Base-by-base conservation (phyloP, 352 stramenopile species). In the Halophytophthora batemanensis region DNA sequence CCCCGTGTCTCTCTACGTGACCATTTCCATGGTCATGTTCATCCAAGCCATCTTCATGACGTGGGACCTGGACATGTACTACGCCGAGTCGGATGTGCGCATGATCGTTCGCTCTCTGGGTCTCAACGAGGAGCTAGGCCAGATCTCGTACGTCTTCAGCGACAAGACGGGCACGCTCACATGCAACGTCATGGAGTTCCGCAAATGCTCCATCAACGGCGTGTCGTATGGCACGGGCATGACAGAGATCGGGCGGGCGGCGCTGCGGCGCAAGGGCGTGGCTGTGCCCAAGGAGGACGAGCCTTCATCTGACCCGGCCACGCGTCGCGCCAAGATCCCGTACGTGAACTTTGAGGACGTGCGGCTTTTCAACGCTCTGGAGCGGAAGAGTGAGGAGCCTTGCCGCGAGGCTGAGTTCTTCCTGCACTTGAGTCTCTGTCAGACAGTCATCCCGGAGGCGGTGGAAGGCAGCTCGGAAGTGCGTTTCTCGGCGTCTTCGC, bases 1-100 rank as follows among this genome's bases (percentile, higher is more conserved):
- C 28, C 97, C 97, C 14, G 81, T 99, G 25, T 98, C 90, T 64
- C 83, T 99, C 12, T 99, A 99, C 66, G 95, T 99, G 34, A 98
- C 93, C 0, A 95, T 99, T 15, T 95, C 97, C 60, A 88, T 98
- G 43, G 88, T 97, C 40, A 98, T 96, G 66, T 96, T 98, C 50
- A 88, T 94, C 45, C 91, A 98, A 66, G 81, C 92, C 29, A 87
- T 96, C 49, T 97, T 98, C 61, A 91, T 99, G 66, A 88, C 93
- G 3, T 93, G 71, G 74, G 81, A 96, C 49, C 36, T 95, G 14
- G 82, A 96, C 36, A 93, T 97, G 84, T 96, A 96, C 59, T 91
- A 98, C 61, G 81, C 83, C 50, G 84, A 96, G 45, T 83, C 82
- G 8, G 88, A 98, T 50, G 97, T 82, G 28, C 78, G 75, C 21